phyloP scores from a whole-genome alignment of 176 grass and related monocot species.

The Musa itinerans region DNA sequence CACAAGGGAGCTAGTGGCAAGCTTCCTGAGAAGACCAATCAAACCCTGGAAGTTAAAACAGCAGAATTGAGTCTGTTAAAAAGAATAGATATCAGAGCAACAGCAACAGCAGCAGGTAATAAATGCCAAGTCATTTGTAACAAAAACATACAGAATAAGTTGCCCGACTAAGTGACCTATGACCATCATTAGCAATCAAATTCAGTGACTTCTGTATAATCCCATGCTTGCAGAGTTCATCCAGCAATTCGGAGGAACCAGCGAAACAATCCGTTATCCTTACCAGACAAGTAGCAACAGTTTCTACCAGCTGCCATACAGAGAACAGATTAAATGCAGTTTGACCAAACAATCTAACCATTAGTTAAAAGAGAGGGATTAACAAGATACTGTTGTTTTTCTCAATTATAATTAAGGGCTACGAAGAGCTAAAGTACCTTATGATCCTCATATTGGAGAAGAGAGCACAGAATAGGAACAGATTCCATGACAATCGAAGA shows the following conservation, averaged over 20 bases:
- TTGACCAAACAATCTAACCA: slow-evolving; percentile 8
- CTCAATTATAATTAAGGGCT: background rate
- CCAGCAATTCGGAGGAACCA: slow-evolving; percentile 54
- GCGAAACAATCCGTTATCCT: slow-evolving; percentile 58
- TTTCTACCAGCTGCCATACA: slow-evolving; percentile 57
- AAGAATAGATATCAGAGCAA: background rate
- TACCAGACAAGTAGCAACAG: slow-evolving; percentile 62
- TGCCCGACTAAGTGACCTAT: slow-evolving; percentile 37
- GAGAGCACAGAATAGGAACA: slow-evolving; percentile 53
- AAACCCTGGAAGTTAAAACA: slow-evolving; percentile 50
- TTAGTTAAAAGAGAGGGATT: slow-evolving; percentile 1
- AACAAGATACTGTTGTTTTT: background rate
- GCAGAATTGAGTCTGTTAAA: slow-evolving; percentile 11
- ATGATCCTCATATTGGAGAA: slow-evolving; percentile 65
- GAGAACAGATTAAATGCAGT: slow-evolving; percentile 7
- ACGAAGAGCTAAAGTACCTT: slow-evolving; percentile 32
- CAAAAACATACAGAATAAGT: slow-evolving; percentile 60
- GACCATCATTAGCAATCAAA: slow-evolving; percentile 54
- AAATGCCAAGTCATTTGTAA: background rate
- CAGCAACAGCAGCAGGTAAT: background rate
- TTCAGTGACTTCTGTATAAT: slow-evolving; percentile 50
- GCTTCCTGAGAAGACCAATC: slow-evolving; percentile 71
- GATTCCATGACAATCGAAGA: slow-evolving; percentile 66
- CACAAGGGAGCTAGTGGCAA: slow-evolving; percentile 66
- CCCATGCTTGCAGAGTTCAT: slow-evolving; percentile 61